phyloP scores from a whole-genome alignment of 2,329 filamentous ascomycete species.

The Beauveria caledonica region DNA sequence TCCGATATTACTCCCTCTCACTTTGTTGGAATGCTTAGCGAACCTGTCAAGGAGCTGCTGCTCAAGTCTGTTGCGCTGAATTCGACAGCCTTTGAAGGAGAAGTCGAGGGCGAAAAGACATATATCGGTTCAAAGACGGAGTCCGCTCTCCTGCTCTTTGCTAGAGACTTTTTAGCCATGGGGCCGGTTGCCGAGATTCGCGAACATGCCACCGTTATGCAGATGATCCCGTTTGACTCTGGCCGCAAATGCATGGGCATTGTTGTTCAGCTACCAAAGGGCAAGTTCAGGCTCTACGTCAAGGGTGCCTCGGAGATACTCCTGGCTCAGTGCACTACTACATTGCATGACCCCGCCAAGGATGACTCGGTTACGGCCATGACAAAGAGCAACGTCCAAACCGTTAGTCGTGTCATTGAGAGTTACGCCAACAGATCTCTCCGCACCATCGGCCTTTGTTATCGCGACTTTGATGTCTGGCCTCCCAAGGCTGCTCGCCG shows the following conservation, averaged over 20 bases:
- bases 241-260: slow-evolving; percentile 65
- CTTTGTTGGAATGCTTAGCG: slow-evolving; percentile 37
- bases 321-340: slow-evolving; percentile 45
- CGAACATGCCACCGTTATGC: slow-evolving; percentile 48
- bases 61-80: slow-evolving; percentile 55
- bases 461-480: slow-evolving; percentile 79
- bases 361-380: slow-evolving; percentile 36
- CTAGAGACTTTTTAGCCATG: slow-evolving; percentile 59
- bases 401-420: slow-evolving; percentile 60
- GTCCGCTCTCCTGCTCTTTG: slow-evolving; percentile 63
- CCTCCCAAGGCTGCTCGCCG: slow-evolving; percentile 58
- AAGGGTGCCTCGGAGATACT: slow-evolving; percentile 60
- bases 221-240: slow-evolving; percentile 70
- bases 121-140: slow-evolving; percentile 76
- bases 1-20: slow-evolving; percentile 36
- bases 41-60: slow-evolving; percentile 43
- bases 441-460: slow-evolving; percentile 76
- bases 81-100: slow-evolving; percentile 70
- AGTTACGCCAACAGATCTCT: slow-evolving; percentile 73
- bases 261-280: slow-evolving; percentile 43
- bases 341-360: slow-evolving; percentile 40
- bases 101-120: slow-evolving; percentile 55
- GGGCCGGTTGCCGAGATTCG: slow-evolving; percentile 56
- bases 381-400: slow-evolving; percentile 44
- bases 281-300: slow-evolving; percentile 48